Base-by-base conservation (phyloP, 345 rosid species). In the Adansonia digitata region DNA sequence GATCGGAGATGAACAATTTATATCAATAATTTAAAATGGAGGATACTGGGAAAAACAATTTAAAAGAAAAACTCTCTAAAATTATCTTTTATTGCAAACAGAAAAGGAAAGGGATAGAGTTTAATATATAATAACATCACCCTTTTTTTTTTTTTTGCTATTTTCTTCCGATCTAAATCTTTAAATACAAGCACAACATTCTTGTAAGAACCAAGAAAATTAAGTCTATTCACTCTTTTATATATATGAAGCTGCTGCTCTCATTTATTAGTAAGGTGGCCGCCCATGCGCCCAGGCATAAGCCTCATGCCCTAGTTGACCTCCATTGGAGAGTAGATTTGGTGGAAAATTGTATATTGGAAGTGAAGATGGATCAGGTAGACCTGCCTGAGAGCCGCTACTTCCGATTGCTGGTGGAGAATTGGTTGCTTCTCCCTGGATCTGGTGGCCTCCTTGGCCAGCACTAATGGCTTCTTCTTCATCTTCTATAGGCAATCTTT, bases 401-500 rank as follows among this genome's bases (percentile, higher is more conserved):
- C 82, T 82, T 2, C 87, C 89, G 2, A 84, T 85, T 59, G 81
- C 76, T 0, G 91, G 91, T 4, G 91, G 87, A 0, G 97, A 89
- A 53, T 77, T 80, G 4, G 77, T 71, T 20, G 71, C 42, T 12
- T 83, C 83, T 34, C 85, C 82, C 18, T 83, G 87, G 81, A 86
- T 78, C 83, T 77, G 88, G 62, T 77, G 88, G 62, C 86, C 86
- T 69, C 86, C 52, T 1, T 81, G 84, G 0, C 76, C 84, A 39
- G 68, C 84, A 24, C 75, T 55, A 26, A 77, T 74, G 6, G 61
- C 80, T 64, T 84, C 89, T 61, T 90, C 97, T 1, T 92, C 93
- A 1, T 90, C 94, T 77, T 89, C 97, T 34, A 92, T 48, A 0
- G 97, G 97, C 59, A 92, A 70, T 77, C 94, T 86, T 73, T 92